These are phyloP conservation scores for Cryphonectria parasitica DNA, from an alignment of 2,329 filamentous ascomycete species.

Conservation along the genomic window DNA sequence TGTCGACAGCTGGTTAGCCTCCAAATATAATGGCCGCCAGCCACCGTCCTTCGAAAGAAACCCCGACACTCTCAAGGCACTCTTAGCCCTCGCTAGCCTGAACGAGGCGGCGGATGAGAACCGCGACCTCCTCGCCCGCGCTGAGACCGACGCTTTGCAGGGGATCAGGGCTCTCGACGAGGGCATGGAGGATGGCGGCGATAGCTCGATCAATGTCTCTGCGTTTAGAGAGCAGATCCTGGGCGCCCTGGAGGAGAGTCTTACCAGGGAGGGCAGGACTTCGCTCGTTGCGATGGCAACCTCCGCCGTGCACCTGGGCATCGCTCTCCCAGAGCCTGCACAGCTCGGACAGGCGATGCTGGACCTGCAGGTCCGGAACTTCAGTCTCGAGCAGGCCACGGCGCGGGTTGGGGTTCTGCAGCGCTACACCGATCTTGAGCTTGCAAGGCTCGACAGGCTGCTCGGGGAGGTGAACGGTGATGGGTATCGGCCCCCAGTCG, in stretches of 20 bases:
- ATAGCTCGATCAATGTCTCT: slow-evolving; percentile 29
- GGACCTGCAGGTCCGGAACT: slow-evolving; percentile 57
- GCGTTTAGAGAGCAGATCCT: slow-evolving; percentile 49
- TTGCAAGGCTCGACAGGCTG: slow-evolving; percentile 44
- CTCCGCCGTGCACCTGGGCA: slow-evolving; percentile 54
- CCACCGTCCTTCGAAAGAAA: slow-evolving; percentile 84
- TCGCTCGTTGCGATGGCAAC: slow-evolving; percentile 63
- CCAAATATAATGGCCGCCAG: slow-evolving; percentile 66
- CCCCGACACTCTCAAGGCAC: slow-evolving; percentile 74
- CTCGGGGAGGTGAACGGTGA: slow-evolving; percentile 48
- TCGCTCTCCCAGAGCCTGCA: slow-evolving; percentile 52
- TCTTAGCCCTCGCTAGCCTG: slow-evolving; percentile 72
- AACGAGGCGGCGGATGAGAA: slow-evolving; percentile 83
- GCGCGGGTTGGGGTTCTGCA: slow-evolving; percentile 61
- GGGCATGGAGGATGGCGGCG: slow-evolving; percentile 38
- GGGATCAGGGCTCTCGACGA: slow-evolving; percentile 45
- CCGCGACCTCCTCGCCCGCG: slow-evolving; percentile 56
- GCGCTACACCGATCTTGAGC: slow-evolving; percentile 57
- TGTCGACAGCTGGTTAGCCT: slow-evolving; percentile 79
- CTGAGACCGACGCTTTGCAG: slow-evolving; percentile 63
- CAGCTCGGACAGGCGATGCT: slow-evolving; percentile 57
- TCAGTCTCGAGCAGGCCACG: slow-evolving; percentile 59
- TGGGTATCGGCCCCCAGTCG: slow-evolving; percentile 57
- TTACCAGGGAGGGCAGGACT: slow-evolving; percentile 58
- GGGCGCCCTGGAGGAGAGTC: slow-evolving; percentile 55